Evolutionary conservation across 306 rosid genomes (phyloP).

Genomic region (Cucurbita ficifolia): DNA sequence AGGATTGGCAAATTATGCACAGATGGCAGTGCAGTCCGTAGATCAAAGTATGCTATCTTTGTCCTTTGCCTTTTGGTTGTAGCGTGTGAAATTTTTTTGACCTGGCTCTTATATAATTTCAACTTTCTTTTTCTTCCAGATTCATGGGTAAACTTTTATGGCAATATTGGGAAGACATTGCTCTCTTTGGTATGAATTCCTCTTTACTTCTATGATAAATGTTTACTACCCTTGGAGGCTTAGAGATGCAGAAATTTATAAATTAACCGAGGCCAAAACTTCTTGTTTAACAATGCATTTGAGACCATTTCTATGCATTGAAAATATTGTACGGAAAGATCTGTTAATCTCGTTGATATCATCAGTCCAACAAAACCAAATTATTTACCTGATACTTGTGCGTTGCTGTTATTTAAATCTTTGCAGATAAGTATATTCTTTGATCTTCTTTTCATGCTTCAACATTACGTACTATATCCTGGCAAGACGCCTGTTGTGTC

Average conservation of each 20-base stretch:
- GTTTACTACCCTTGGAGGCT: neutral
- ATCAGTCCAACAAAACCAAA: no score
- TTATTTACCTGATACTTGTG: no score
- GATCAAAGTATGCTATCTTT: slow-evolving; percentile 55
- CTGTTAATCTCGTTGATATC: neutral
- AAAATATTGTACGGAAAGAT: neutral
- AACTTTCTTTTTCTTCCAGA: slow-evolving; percentile 28
- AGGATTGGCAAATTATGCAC: slow-evolving; percentile 51
- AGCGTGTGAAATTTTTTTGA: neutral
- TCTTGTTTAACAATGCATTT: neutral
- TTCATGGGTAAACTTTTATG: slow-evolving; percentile 83
- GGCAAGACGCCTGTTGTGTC: slow-evolving; percentile 9
- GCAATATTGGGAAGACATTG: slow-evolving; percentile 66
- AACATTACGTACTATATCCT: slow-evolving; percentile 59
- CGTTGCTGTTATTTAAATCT: neutral
- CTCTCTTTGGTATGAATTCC: slow-evolving; percentile 55
- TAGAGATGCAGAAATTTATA: neutral
- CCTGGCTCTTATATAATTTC: neutral
- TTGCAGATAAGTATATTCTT: slow-evolving; percentile 67
- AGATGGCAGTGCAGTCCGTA: slow-evolving; percentile 72
- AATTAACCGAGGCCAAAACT: neutral
- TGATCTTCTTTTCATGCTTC: slow-evolving; percentile 59
- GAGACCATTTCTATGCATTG: neutral
- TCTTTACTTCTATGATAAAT: neutral
- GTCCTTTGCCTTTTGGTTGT: neutral